Base-by-base conservation (phyloP, 257 asterid genomes). In the Mitragyna speciosa region DNA sequence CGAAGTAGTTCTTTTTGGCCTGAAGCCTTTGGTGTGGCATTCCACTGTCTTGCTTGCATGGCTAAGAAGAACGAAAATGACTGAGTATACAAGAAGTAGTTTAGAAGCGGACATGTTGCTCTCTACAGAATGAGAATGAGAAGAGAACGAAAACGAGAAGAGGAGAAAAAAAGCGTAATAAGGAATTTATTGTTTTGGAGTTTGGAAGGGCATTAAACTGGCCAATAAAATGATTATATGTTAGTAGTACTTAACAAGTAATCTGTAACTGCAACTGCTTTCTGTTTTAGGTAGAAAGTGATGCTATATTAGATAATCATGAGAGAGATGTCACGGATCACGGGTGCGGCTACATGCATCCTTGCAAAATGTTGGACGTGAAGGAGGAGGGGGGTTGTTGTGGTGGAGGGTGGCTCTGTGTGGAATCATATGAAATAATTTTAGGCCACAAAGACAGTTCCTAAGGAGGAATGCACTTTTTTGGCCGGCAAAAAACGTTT, bases 21-120 rank as follows among this genome's bases (percentile, higher is more conserved):
- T 83, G n/a, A 89, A 65, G 6, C 89, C 89, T 75, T 93, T 90
- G 71, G 86, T 90, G 86, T 89, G 97, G 82, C 90, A 86, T 47
- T 43, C 76, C 58, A 48, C 75, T 56, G 58, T 72, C 16, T 26
- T 49, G 54, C 72, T 75, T 33, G 85, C 80, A 72, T 67, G 78
- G 15, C 77, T 36, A 51, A 90, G 78, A 69, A 88, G 86, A 68
- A 88, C 14, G 33, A 86, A 64, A 76, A 79, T 24, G 22, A 66
- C 3, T 10, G 76, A 47, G 26, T 59, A 63, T 28, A 76, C 51
- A 76, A 82, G 11, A 80, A 82, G 22, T n/a, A 61, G 86, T 58
- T 72, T 81, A 19, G 49, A 52, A 58, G 70, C 81, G 78, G 88
- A 51, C 90, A 83, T 86, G 56, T 22, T 70, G 2, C 28, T 19